Evolutionary conservation across 2,329 filamentous ascomycete genomes (phyloP), one percentile per base, ranked within the genome.

Genomic region (Rhinocladiella similis): DNA sequence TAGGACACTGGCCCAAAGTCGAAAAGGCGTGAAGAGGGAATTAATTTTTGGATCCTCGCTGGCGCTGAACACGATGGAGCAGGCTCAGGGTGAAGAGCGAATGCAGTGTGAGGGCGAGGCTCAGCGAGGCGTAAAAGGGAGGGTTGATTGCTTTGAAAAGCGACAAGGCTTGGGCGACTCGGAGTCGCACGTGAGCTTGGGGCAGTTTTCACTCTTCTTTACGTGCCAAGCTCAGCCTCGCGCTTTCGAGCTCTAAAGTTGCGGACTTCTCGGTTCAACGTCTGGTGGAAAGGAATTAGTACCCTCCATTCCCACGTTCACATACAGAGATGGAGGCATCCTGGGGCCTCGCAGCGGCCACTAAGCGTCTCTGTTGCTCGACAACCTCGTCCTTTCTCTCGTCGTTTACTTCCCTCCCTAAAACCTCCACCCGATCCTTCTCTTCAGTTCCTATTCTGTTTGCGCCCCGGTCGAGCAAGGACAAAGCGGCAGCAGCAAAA

Each of bases 401-500:
- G 33, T 50, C 53, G 13, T 54, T 62, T 13, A 47, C 54, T 14
- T 48, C 56, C 18, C 18, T 42, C n/a, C 35, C 56, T 9, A 16
- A 41, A 47, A 22, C 53, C n/a, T 36, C 42, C 35, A 49, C 53
- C 19, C 59, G 59, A n/a, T 52, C 55, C 39, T 63, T 65, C 35
- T 62, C 61, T 5, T 57, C 59, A 22, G 50, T 56, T 9, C 53
- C 57, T 63, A 62, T 69, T 46, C 72, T 74, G 29, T 69, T 68
- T 59, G 66, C 69, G 46, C 70, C 70, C 59, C 70, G 61, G 13
- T 70, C 49, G 60, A 63, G 35, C 68, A 76, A 63, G 66, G 66
- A 69, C 56, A 74, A 77, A 63, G 73, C 75, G 61, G 80, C 79
- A 65, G 85, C 83, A 74, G 72, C 75, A 61, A 83, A 83, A 74